Evolutionary conservation across 1,284 basidiomycete genomes (phyloP).

Genomic region (Chiua sp.): DNA sequence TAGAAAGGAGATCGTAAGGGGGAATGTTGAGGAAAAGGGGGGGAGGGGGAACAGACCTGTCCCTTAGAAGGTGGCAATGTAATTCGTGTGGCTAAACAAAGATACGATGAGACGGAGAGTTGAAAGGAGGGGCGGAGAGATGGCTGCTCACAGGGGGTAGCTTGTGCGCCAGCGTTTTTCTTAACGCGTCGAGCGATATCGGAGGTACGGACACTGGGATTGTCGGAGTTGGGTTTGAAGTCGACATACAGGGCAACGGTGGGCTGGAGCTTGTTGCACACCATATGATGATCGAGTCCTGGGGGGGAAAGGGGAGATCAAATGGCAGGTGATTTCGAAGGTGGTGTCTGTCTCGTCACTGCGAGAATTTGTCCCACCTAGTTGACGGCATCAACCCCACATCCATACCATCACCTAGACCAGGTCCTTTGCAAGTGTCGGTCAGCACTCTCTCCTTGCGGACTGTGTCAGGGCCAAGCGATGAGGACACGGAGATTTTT

Average conservation of each 20-base stretch:
- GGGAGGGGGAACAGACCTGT: constrained; percentile 58
- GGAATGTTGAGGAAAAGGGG: constrained; percentile 17
- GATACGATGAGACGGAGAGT: constrained; percentile 42
- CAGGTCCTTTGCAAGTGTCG: too few relatives aligned
- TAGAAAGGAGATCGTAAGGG: constrained; percentile 19
- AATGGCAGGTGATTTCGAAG: constrained; percentile 1
- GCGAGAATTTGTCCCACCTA: too few relatives aligned
- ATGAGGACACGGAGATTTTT: too few relatives aligned
- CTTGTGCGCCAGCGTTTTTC: constrained; percentile 81
- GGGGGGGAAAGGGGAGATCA: constrained; percentile 28
- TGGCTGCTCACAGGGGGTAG: constrained; percentile 51
- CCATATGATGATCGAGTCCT: constrained; percentile 25
- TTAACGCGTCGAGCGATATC: constrained; percentile 80
- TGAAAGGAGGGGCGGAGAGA: constrained; percentile 3
- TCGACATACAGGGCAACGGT: constrained; percentile 35
- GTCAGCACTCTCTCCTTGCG: too few relatives aligned
- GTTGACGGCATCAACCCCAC: too few relatives aligned
- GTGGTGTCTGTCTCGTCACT: too few relatives aligned
- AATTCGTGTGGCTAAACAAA: constrained; percentile 73
- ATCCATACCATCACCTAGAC: too few relatives aligned
- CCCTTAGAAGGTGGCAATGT: constrained; percentile 87
- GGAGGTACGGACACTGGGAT: constrained; percentile 41
- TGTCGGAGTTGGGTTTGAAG: constrained; percentile 48
- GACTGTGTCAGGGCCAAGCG: too few relatives aligned
- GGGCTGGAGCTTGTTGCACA: constrained; percentile 51